Conservation (phyloP, 73 alveolate genomes). For the Vitrella brassicaformis region DNA sequence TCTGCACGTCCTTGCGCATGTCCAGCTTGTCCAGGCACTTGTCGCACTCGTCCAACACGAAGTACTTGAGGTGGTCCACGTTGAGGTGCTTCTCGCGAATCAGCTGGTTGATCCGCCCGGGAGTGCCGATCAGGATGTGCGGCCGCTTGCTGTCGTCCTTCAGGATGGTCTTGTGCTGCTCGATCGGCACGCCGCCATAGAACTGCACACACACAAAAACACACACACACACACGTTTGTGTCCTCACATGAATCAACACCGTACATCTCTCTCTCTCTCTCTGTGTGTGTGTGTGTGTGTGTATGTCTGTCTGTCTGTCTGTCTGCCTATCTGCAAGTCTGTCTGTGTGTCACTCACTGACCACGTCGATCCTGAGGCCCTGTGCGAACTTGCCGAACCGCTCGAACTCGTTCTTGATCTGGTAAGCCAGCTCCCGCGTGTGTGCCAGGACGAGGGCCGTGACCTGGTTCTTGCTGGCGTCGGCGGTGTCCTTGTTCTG, state of each 20-base stretch:
- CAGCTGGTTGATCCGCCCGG: constrained; percentile 97
- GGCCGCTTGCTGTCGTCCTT: constrained; percentile 25
- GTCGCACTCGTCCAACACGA: constrained; percentile 97
- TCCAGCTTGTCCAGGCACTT: constrained; percentile 85
- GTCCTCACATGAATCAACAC: too few relatives aligned
- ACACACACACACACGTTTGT: too few relatives aligned
- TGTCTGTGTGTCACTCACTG: too few relatives aligned
- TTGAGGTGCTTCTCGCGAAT: constrained; percentile 74
- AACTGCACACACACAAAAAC: constrained; percentile 50
- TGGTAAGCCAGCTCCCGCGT: constrained; percentile 98
- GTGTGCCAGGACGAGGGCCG: constrained; percentile 89
- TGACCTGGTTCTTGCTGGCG: too few relatives aligned
- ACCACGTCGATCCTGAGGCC: not conserved
- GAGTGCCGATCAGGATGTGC: constrained; percentile 91
- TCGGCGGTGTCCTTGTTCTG: constrained; percentile 82
- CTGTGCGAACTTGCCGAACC: constrained; percentile 61
- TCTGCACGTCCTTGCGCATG: constrained; percentile 92
- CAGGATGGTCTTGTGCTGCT: constrained; percentile 54
- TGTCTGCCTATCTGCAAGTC: too few relatives aligned
- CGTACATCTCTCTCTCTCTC: too few relatives aligned
- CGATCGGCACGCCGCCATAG: constrained; percentile 74
- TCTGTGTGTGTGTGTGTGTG: too few relatives aligned
- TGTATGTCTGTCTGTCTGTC: too few relatives aligned
- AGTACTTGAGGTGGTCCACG: constrained; percentile 59
- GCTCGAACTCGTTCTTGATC: constrained; percentile 73